Evolutionary conservation across 331 rosid genomes (phyloP).

Genomic region (Quercus lobata): DNA sequence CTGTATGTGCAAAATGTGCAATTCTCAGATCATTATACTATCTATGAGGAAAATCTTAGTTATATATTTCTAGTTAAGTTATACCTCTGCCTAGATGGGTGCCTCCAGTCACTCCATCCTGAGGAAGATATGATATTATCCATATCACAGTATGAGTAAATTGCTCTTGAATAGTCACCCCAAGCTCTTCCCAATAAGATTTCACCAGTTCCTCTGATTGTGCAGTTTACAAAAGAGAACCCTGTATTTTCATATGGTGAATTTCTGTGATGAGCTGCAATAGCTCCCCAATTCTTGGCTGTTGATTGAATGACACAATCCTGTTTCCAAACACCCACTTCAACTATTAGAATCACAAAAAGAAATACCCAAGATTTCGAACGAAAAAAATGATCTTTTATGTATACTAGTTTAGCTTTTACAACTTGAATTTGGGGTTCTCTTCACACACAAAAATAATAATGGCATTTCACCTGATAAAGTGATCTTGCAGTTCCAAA

Average conservation of each 20-base stretch:
- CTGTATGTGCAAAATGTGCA: constrained; percentile 31
- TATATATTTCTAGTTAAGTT: background rate
- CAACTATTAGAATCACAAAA: constrained; percentile 8
- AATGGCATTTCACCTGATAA: constrained; percentile 42
- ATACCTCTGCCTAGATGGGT: constrained; percentile 61
- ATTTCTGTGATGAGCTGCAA: constrained; percentile 83
- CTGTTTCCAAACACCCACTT: constrained; percentile 28
- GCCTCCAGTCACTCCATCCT: constrained; percentile 84
- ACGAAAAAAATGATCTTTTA: background rate
- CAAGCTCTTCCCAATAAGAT: constrained; percentile 86
- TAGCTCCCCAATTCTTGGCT: constrained; percentile 67
- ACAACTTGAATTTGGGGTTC: background rate
- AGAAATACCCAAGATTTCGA: background rate
- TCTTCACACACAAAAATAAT: background rate
- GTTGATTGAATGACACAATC: constrained; percentile 56
- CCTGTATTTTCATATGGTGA: constrained; percentile 49
- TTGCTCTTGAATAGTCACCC: constrained; percentile 71
- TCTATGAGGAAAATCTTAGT: background rate
- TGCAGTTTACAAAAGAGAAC: constrained; percentile 74
- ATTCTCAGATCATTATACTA: background rate
- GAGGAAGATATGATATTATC: constrained; percentile 49
- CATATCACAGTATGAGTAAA: constrained; percentile 64
- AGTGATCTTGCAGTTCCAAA: constrained; percentile 80
- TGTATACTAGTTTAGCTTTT: background rate
- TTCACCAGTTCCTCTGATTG: constrained; percentile 57